Evolutionary conservation across 768 basidiomycete genomes (phyloP), one percentile per base, ranked within the genome.

Genomic region (Steccherinum ochraceum): DNA sequence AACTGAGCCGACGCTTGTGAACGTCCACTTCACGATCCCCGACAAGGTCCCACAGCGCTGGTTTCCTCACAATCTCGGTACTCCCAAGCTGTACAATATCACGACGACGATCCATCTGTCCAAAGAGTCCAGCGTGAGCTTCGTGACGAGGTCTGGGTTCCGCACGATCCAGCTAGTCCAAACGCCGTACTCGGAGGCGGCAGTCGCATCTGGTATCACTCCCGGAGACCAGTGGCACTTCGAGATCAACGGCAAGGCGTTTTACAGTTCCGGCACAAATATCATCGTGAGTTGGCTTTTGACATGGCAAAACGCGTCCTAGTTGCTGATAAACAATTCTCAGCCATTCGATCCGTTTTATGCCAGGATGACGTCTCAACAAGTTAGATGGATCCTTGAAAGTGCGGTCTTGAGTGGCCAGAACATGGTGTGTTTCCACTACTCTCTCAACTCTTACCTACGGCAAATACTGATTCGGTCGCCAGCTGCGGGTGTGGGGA

Each of bases 151-250:
- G 24, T 79, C 77, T 4, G 79, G 80, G 5, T 83, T 82, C 65
- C 75, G 80, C n/a, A 81, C 80, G 2, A 73, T 82, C 45, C 67
- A 75, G 45, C 72, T 81, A 25, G 68, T 73, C 23, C 79, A 81
- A 61, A 60, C 69, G 5, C 64, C 74, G 2, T 80, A 80, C 54
- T 63, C 72, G 5, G 63, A 72, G 45, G 63, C 67, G 24, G 78
- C 80, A 24, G 56, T 80, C 18, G 60, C 59, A 2, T 56, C 61
- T 25, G 78, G 79, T 1, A 79, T 81, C 50, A 80, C 73, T 0
- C 78, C 80, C 1, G 79, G 80, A 5, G 78, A 83, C 54, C 72
- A 81, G 55, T 81, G 78, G 74, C 78, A 81, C 59, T 81, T 82
- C 58, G 70, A 75, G 53, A 69, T 82, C 51, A 81, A 82, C 47